Evolutionary conservation across 805 yeast species (phyloP).

Genomic region (Schizosaccharomyces pombe): DNA sequence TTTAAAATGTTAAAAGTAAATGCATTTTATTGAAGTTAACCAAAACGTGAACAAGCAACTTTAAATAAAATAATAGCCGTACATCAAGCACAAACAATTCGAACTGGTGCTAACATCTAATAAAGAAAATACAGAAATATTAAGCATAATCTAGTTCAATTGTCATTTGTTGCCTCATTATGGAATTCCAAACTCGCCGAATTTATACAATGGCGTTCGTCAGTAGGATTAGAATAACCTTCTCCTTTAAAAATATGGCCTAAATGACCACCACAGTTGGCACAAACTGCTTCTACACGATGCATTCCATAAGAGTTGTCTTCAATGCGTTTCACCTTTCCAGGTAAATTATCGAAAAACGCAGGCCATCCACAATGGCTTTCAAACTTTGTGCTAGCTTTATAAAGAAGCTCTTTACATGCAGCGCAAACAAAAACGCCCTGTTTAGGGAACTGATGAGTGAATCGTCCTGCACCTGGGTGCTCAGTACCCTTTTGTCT

Average conservation of each 20-base stretch:
- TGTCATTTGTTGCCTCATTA: not conserved
- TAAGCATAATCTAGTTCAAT: no score
- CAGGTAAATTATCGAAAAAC: constrained; percentile 72
- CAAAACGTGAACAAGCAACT: no score
- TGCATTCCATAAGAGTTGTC: constrained; percentile 56
- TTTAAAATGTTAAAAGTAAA: no score
- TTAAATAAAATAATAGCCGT: no score
- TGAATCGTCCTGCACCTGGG: constrained; percentile 40
- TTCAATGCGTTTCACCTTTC: constrained; percentile 35
- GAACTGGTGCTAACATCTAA: no score
- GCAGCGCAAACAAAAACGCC: constrained; percentile 75
- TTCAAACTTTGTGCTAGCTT: constrained; percentile 57
- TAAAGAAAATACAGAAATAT: no score
- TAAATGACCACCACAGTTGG: constrained; percentile 74
- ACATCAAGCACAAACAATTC: no score
- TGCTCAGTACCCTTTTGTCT: constrained; percentile 54
- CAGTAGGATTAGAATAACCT: constrained; percentile 71
- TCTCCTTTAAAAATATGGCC: constrained; percentile 93
- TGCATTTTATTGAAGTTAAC: no score
- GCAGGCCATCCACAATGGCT: constrained; percentile 98
- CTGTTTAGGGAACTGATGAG: constrained; percentile 19
- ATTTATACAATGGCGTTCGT: constrained; percentile 87
- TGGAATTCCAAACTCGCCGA: constrained; percentile 52
- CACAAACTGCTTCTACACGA: constrained; percentile 74
- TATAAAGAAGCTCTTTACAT: constrained; percentile 59